Conservation (phyloP, 1,139 yeast species). For the Spencermartinsiella ligniputridi region DNA sequence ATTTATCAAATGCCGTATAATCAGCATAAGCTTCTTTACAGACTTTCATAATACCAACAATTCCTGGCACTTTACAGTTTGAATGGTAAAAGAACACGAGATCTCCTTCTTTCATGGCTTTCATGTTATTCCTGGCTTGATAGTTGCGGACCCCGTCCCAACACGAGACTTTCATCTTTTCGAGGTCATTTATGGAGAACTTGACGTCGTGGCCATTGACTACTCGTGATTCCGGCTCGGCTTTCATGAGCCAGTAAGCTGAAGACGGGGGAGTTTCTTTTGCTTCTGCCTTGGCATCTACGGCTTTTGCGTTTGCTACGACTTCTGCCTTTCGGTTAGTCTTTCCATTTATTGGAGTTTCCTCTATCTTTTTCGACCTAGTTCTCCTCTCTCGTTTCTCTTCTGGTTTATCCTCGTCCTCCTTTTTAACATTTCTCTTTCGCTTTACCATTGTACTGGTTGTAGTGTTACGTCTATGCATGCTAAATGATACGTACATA, state of each 20-base stretch:
- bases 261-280: background rate
- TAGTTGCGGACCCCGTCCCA: constrained; percentile 59
- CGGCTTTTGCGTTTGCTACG: no score
- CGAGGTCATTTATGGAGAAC: constrained; percentile 44
- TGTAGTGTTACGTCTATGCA: no score
- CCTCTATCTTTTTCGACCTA: no score
- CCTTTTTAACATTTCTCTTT: no score
- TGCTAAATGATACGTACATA: no score
- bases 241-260: constrained; percentile 51
- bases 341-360: no score
- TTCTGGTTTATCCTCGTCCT: no score
- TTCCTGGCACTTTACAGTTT: constrained; percentile 48
- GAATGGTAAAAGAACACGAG: constrained; percentile 49
- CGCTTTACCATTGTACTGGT: no score
- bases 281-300: no score
- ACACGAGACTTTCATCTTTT: constrained; percentile 37
- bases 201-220: constrained; percentile 47
- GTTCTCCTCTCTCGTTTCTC: no score
- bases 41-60: constrained; percentile 44
- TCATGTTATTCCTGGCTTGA: constrained; percentile 50
- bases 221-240: constrained; percentile 47
- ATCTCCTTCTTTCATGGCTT: constrained; percentile 44
- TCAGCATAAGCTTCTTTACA: constrained; percentile 43
- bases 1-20: constrained; percentile 36
- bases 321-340: no score